Evolutionary conservation across 345 rosid genomes (phyloP).

Genomic region (Citrus australasica): DNA sequence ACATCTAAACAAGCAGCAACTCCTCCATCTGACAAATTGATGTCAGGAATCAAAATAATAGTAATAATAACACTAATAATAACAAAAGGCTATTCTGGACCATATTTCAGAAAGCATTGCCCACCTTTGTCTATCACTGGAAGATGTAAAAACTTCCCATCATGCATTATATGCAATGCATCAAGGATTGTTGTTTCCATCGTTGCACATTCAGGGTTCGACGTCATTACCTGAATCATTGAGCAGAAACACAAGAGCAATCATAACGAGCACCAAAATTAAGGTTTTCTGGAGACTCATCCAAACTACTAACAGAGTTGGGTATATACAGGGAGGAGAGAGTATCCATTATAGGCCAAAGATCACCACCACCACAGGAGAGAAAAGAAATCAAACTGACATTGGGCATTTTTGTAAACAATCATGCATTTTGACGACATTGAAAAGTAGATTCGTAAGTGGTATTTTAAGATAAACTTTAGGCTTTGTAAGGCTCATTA

Average conservation of each 20-base stretch:
- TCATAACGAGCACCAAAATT: not conserved
- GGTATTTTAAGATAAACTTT: not conserved
- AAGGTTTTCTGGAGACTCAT: not conserved
- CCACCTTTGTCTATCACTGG: conserved; percentile 82
- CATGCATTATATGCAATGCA: conserved; percentile 94
- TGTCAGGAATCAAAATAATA: not conserved
- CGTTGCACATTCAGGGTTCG: conserved; percentile 81
- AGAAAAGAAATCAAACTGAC: not conserved
- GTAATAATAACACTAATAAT: not conserved
- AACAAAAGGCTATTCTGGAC: not conserved
- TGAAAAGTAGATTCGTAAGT: not conserved
- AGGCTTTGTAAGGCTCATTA: not conserved
- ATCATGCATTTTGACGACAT: not conserved
- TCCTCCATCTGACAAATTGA: conserved; percentile 63
- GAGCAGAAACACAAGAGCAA: not conserved
- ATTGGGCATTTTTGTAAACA: not conserved
- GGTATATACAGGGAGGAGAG: not conserved
- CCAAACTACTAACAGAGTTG: not conserved
- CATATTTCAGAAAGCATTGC: conserved; percentile 6
- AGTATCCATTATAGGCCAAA: not conserved
- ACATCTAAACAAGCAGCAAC: conserved; percentile 86
- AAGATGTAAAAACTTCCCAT: conserved; percentile 95
- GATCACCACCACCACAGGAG: not conserved
- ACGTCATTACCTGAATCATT: conserved; percentile 75
- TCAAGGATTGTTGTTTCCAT: conserved; percentile 86